Evolutionary conservation across 2,329 filamentous ascomycete species (phyloP), one percentile per base, ranked within the genome.

Genomic region (Ceratocystis colombiana): DNA sequence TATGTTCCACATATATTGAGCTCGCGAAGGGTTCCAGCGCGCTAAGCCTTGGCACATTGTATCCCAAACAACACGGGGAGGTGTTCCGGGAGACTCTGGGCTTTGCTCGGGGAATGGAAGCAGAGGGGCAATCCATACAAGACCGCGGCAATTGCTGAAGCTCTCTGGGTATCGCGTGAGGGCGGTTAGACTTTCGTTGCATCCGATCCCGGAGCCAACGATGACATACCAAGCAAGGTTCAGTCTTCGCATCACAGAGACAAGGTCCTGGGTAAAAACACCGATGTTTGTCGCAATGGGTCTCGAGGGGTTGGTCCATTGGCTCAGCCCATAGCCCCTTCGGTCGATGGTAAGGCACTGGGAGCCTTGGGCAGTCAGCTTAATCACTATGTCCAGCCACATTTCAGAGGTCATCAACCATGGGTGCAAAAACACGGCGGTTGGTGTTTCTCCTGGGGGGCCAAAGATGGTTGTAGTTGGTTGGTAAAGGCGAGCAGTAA

Each of bases 201-300:
- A 65, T 44, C 64, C 64, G 64, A 65, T 65, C 6, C 64, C 64
- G 5, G 64, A 65, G 64, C 64, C 41, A 15, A 61, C 64, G 12
- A 65, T 28, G 3, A 65, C 55, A 22, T 48, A 65, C 41, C 57
- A 44, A 28, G n/a, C 25, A 17, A 65, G 64, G 25, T 61, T 45
- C 41, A 65, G 12, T 17, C 28, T n/a, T 15, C 15, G 22, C 28
- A 64, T 20, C 5, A 64, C 30, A 12, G 20, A 25, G 5, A 22
- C 28, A 33, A 64, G 46, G 20, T 64, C 62, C 28, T 37, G 62
- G n/a, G 28, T 17, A 20, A 53, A 64, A 12, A 59, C 55, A 37
- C 28, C 28, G 1, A 59, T 59, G 55, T 22, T 59, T 33, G 33
- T 59, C 17, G 7, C 28, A 33, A 17, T 37, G 12, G 55, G 55